phyloP scores from a whole-genome alignment of 169 alveolate genomes.

The Babesia divergens region DNA sequence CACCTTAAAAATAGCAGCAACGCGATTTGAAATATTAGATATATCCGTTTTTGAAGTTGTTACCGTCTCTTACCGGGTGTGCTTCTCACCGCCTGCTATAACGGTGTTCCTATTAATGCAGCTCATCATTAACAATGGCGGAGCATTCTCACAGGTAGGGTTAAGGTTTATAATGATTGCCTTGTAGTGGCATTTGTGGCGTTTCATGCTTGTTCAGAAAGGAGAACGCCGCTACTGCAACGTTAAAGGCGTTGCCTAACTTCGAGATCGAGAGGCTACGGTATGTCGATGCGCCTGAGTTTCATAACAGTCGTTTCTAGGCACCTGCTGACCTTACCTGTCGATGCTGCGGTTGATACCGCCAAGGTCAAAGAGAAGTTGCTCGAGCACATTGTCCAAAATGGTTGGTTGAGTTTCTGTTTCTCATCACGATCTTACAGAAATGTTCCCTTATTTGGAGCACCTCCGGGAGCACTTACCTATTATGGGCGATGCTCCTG shows the following conservation, averaged over 20 bases:
- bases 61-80: no score
- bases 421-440: background rate
- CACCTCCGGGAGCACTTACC: constrained; percentile 65
- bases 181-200: background rate
- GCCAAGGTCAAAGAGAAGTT: constrained; percentile 18
- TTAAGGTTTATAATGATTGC: background rate
- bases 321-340: constrained; percentile 44
- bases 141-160: constrained; percentile 12
- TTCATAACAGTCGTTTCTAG: background rate
- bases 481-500: constrained; percentile 45
- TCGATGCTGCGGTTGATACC: constrained; percentile 37
- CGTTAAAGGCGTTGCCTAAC: constrained; percentile 60
- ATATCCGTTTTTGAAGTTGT: no score
- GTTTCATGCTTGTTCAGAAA: constrained; percentile 2
- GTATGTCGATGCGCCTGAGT: background rate
- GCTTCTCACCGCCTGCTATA: no score
- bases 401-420: constrained; percentile 34
- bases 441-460: constrained; percentile 71
- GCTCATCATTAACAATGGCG: constrained; percentile 8
- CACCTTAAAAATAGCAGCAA: no score
- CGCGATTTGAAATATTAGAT: no score
- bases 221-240: constrained; percentile 58
- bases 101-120: no score
- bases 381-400: constrained; percentile 35
- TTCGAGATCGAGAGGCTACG: constrained; percentile 56